phyloP scores from a whole-genome alignment of 1,284 basidiomycete species.

The Ceratobasidium sp. region DNA sequence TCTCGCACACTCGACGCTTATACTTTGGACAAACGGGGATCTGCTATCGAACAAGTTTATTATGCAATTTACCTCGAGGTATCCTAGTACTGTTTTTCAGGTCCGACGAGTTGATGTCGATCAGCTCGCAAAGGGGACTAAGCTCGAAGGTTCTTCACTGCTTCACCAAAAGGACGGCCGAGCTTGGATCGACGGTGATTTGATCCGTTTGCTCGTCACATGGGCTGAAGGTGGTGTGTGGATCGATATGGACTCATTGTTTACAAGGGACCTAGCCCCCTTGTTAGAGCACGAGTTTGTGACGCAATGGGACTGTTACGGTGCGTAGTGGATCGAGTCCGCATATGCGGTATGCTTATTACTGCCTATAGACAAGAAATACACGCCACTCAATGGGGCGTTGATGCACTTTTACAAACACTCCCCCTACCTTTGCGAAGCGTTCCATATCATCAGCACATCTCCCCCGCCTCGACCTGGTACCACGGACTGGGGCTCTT shows the following conservation, averaged over 20 bases:
- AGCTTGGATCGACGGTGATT: conserved; percentile 94
- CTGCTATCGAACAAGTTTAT: conserved; percentile 68
- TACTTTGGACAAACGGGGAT: conserved; percentile 89
- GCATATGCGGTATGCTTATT: conserved; percentile 7
- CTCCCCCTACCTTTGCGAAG: conserved; percentile 94
- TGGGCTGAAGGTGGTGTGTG: conserved; percentile 91
- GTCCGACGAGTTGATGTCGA: conserved; percentile 72
- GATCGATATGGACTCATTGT: conserved; percentile 93
- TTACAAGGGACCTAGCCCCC: conserved; percentile 83
- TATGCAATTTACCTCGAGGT: conserved; percentile 63
- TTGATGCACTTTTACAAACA: conserved; percentile 88
- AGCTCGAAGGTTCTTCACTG: conserved; percentile 67
- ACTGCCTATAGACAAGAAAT: conserved; percentile 72
- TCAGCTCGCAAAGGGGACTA: conserved; percentile 74
- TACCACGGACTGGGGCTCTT: conserved; percentile 90
- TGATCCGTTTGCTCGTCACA: conserved; percentile 82
- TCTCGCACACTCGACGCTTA: conserved; percentile 64
- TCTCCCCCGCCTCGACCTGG: conserved; percentile 75
- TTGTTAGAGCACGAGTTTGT: conserved; percentile 92
- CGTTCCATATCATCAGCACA: conserved; percentile 86
- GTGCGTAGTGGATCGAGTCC: conserved; percentile 56
- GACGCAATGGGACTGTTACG: conserved; percentile 96
- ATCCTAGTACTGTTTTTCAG: conserved; percentile 69
- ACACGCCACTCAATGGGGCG: conserved; percentile 88
- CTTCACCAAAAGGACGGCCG: conserved; percentile 70